Evolutionary conservation across 176 grass and related monocot genomes (phyloP).

Genomic region (Oryza nivara): DNA sequence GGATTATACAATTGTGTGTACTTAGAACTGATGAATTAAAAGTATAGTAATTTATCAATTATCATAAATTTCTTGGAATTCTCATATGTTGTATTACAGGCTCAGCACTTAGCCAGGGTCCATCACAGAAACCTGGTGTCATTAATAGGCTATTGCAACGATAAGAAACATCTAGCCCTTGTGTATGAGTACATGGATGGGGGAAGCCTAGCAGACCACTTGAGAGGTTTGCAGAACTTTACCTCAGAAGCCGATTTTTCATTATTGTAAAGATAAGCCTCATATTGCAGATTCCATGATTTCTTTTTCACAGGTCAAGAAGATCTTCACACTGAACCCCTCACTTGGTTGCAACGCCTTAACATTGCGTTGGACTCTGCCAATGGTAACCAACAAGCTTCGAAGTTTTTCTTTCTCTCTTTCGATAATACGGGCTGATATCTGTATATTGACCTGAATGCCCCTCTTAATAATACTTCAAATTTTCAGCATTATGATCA

Average conservation of each 20-base stretch:
- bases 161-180: constrained; percentile 54
- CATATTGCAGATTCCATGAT: too few relatives aligned
- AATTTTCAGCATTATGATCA: background rate
- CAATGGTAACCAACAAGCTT: background rate
- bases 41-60: too few relatives aligned
- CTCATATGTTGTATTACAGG: constrained; percentile 34
- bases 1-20: too few relatives aligned
- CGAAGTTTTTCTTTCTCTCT: too few relatives aligned
- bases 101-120: constrained; percentile 61
- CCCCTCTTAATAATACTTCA: background rate
- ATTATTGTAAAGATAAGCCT: too few relatives aligned
- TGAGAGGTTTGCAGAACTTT: constrained; percentile 32
- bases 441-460: background rate
- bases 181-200: constrained; percentile 66
- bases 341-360: constrained; percentile 38
- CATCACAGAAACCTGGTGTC: constrained; percentile 78
- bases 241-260: too few relatives aligned
- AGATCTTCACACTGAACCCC: background rate
- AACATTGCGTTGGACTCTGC: constrained; percentile 33
- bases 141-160: constrained; percentile 77
- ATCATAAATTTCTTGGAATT: too few relatives aligned
- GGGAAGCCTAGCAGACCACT: constrained; percentile 40
- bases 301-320: constrained; percentile 15
- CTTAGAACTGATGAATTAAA: background rate
- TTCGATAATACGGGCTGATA: too few relatives aligned